Conservation (phyloP, 2,329 filamentous ascomycete genomes). For the Ophiobolus disseminans region DNA sequence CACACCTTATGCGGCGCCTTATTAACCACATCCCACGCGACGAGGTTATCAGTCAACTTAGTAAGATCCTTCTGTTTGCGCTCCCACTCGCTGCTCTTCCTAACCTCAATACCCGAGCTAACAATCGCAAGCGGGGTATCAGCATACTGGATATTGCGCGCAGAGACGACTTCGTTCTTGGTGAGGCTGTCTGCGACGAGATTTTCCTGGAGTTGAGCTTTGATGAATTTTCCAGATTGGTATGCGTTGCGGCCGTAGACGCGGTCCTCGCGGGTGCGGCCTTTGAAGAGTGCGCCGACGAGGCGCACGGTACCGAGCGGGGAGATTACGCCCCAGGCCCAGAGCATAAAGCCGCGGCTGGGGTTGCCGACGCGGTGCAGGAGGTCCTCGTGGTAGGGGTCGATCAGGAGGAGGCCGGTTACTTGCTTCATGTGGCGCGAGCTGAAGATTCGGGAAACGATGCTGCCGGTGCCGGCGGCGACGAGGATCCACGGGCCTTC, state of each 20-base stretch:
- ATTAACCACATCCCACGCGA: conserved; percentile 85
- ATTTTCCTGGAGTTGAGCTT: conserved; percentile 90
- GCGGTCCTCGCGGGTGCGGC: conserved; percentile 80
- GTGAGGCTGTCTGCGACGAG: conserved; percentile 85
- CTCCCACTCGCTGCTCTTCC: conserved; percentile 75
- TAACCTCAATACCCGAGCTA: conserved; percentile 77
- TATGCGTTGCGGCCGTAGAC: conserved; percentile 81
- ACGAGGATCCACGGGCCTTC: conserved; percentile 87
- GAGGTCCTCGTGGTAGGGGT: conserved; percentile 87
- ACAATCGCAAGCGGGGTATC: conserved; percentile 80
- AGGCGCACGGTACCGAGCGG: conserved; percentile 86
- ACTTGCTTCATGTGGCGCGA: conserved; percentile 79
- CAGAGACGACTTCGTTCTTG: conserved; percentile 79
- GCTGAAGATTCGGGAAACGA: conserved; percentile 91
- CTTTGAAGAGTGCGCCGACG: conserved; percentile 79
- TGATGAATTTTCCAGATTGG: conserved; percentile 83
- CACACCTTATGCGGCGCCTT: conserved; percentile 88
- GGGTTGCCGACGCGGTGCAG: conserved; percentile 72
- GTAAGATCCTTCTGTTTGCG: conserved; percentile 84
- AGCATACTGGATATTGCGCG: conserved; percentile 78
- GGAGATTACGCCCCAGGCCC: conserved; percentile 84
- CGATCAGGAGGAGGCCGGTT: conserved; percentile 81
- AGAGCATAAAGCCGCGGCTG: conserved; percentile 79
- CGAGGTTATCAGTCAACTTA: conserved; percentile 77
- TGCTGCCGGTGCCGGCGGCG: conserved; percentile 83